Percentiles rank a stretch among this genome's conserved stretches.
Evolutionary conservation across 148 eudicot genomes (phyloP).

Genomic region (Amaranthus hypochondriacus): DNA sequence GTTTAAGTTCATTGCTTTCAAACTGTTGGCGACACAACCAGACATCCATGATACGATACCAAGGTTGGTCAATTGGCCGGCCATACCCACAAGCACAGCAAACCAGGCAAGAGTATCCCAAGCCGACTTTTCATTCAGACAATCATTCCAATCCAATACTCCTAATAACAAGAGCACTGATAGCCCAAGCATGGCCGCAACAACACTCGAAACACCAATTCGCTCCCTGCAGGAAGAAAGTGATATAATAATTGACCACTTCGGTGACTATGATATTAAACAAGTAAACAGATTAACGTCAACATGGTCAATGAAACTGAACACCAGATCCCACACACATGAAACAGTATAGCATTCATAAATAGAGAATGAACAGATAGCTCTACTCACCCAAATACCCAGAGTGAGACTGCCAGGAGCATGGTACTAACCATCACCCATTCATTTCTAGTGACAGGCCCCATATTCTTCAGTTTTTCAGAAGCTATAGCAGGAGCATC

Average conservation of each 20-base stretch:
- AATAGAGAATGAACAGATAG: constrained; percentile 3
- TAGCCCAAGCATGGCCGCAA: constrained; percentile 94
- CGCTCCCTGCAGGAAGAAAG: constrained; percentile 41
- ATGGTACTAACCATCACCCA: constrained; percentile 94
- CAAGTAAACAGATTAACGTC: not conserved
- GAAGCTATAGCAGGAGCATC: constrained; percentile 92
- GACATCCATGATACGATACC: constrained; percentile 95
- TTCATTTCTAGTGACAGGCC: constrained; percentile 85
- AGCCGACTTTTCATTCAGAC: constrained; percentile 90
- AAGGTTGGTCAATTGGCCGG: constrained; percentile 81
- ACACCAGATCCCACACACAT: not conserved
- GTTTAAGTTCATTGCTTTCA: constrained; percentile 66
- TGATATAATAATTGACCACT: too few relatives aligned
- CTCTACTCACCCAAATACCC: constrained; percentile 78
- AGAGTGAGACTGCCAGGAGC: constrained; percentile 91
- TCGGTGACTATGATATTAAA: too few relatives aligned
- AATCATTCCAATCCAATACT: constrained; percentile 89
- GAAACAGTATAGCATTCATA: not conserved
- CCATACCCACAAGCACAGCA: constrained; percentile 96
- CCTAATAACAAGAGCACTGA: constrained; percentile 75
- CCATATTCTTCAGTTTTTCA: constrained; percentile 68
- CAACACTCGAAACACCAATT: constrained; percentile 90
- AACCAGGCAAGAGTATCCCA: constrained; percentile 99
- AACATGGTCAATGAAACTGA: not conserved
- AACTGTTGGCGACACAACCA: constrained; percentile 57